Base-by-base conservation (phyloP, 306 rosid species). In the Acacia acuminata region DNA sequence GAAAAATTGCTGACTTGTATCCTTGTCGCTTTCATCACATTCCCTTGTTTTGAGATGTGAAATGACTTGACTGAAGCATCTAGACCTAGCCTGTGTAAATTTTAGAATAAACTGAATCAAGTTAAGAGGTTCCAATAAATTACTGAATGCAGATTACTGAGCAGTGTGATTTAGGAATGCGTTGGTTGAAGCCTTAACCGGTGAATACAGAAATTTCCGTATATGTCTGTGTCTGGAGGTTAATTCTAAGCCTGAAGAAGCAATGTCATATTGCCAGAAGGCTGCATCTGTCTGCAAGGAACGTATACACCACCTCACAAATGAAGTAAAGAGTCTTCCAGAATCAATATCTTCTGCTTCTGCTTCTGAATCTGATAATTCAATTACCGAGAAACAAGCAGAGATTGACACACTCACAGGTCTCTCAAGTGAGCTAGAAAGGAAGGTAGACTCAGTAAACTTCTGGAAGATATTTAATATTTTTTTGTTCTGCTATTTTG, bases 1-100 rank as follows among this genome's bases (percentile, higher is more conserved):
- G 99, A 76, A 92, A 88, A 75, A 84, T 96, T 66, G 99, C 98
- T 81, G 94, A 91, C 82, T 83, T 96, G 98, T 94, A 96, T 96
- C 99, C 99, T 89, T 80, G 74, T 85, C 68, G 64, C 10, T 72
- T 60, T 77, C 75, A 19, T 32, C 8, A 55, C 63, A 56, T 27
- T 63, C 36, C 10, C 58, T 45, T 44, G 44, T 76, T 43, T 82
- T n/a, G 48, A 84, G 67, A 53, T 70, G 72, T 79, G 34, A 27
- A 68, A 40, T 82, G 66, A 68, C 73, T 55, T 55, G 61, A 55
- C 36, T 63, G 72, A 50, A 78, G n/a, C 75, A n/a, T 55, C 63
- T 76, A 60, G 56, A 58, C 71, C 67, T 48, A 36, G 50, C 72
- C 40, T 14, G 69, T 68, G 77, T 69, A 47, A 76, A 61, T 74